Percentiles rank a stretch among this genome's conserved stretches.
phyloP scores from a whole-genome alignment of 2,329 filamentous ascomycete species.

The Aspergillus amoenus region DNA sequence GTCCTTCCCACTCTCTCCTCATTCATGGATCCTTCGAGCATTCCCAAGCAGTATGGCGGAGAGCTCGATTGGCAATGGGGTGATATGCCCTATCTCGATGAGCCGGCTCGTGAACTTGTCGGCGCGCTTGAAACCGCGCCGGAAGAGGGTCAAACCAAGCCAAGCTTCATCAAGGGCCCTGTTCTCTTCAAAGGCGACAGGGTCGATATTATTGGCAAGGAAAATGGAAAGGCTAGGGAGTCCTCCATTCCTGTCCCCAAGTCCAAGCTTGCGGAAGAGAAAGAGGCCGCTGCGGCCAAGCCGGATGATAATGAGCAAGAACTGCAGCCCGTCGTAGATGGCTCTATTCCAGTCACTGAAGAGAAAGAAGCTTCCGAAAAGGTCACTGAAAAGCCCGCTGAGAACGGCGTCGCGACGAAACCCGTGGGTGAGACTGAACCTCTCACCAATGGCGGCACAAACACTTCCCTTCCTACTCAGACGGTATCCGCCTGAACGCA shows the following conservation, averaged over 20 bases:
- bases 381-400: not conserved
- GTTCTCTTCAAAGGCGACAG: conserved; percentile 35
- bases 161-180: conserved; percentile 35
- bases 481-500: not conserved
- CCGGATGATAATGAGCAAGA: not conserved
- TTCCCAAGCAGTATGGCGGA: conserved; percentile 88
- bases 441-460: not conserved
- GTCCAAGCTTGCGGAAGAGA: not conserved
- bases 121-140: conserved; percentile 30
- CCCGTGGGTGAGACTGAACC: not conserved
- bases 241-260: conserved; percentile 25
- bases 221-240: conserved; percentile 33
- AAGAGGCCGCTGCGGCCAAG: not conserved
- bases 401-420: not conserved
- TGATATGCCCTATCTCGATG: conserved; percentile 70
- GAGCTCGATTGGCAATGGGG: conserved; percentile 81
- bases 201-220: conserved; percentile 35
- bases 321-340: not conserved
- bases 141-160: conserved; percentile 25
- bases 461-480: not conserved
- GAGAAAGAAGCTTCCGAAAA: not conserved
- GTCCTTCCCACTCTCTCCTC: conserved; percentile 72
- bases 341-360: not conserved
- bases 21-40: conserved; percentile 79
- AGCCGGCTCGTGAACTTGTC: conserved; percentile 35